Conservation (phyloP, 805 yeast species). For the Kodamaea kaohsiungensis region DNA sequence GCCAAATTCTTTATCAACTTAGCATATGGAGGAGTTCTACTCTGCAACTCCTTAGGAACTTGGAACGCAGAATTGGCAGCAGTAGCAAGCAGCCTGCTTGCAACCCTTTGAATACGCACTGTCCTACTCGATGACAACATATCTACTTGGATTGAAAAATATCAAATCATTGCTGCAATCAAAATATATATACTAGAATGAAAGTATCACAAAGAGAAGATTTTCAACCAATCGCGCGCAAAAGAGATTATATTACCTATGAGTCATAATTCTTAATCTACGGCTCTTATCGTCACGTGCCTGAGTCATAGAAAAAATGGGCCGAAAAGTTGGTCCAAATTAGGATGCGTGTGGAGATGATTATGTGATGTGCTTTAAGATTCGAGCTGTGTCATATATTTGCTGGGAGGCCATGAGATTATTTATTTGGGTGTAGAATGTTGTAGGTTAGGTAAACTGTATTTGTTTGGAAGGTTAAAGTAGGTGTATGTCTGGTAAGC, state of each 20-base stretch:
- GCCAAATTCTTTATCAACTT: constrained; percentile 65
- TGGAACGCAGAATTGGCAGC: constrained; percentile 35
- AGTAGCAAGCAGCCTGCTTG: constrained; percentile 16
- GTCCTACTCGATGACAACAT: constrained; percentile 9
- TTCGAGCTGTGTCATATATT: no score
- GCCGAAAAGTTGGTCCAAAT: no score
- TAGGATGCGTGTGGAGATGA: no score
- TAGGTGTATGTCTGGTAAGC: no score
- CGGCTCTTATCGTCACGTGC: constrained; percentile 10
- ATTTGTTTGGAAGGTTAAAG: no score
- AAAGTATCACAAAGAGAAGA: not conserved
- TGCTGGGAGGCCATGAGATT: no score
- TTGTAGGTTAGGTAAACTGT: no score
- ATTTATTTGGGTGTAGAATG: no score
- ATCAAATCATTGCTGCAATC: not conserved
- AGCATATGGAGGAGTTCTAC: constrained; percentile 87
- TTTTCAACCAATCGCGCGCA: constrained; percentile 6
- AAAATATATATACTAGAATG: not conserved
- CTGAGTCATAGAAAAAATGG: not conserved
- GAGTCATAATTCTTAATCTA: constrained; percentile 9
- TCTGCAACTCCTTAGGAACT: constrained; percentile 60
- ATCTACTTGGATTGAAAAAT: not conserved
- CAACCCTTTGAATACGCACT: not conserved
- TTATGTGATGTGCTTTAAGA: no score
- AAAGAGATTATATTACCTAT: constrained; percentile 7